Conservation (phyloP, 306 rosid species). For the Styphnolobium japonicum region DNA sequence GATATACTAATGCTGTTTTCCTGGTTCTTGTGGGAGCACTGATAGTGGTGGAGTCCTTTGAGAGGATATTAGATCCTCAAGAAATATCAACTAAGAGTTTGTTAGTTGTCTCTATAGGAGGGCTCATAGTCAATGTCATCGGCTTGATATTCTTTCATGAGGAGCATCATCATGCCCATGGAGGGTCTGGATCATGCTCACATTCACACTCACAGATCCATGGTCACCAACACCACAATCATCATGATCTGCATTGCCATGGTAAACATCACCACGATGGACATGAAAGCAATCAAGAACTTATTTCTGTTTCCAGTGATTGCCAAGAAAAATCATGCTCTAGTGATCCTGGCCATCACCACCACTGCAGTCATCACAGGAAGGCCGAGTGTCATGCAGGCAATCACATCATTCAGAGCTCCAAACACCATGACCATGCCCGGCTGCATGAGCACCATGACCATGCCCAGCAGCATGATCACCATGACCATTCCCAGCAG, state of each 20-base stretch:
- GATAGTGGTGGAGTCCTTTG: constrained; percentile 85
- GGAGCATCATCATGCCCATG: constrained; percentile 97
- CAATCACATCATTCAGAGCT: constrained; percentile 6
- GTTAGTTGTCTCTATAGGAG: constrained; percentile 82
- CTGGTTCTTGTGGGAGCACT: constrained; percentile 88
- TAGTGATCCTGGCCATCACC: constrained; percentile 32
- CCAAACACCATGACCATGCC: constrained; percentile 17
- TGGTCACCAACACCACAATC: constrained; percentile 32
- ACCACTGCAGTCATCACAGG: constrained; percentile 22
- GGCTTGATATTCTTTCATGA: constrained; percentile 92
- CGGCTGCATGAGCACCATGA: constrained; percentile 24
- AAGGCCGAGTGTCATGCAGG: constrained; percentile 23
- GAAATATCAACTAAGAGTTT: constrained; percentile 82
- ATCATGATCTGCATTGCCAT: constrained; percentile 37
- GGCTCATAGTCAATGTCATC: constrained; percentile 76
- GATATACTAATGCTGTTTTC: constrained; percentile 87
- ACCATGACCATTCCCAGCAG: constrained; percentile 10
- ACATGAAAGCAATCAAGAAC: constrained; percentile 34
- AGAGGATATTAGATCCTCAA: constrained; percentile 94
- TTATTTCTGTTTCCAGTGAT: constrained; percentile 39
- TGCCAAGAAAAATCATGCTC: constrained; percentile 37
- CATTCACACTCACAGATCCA: constrained; percentile 46
- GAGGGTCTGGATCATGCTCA: constrained; percentile 65
- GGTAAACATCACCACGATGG: constrained; percentile 30
- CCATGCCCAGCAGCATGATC: not conserved